Percentiles rank a stretch among this genome's conserved stretches.
Conservation (phyloP, 1,139 yeast species). For the Petasospora rhodanensis region DNA sequence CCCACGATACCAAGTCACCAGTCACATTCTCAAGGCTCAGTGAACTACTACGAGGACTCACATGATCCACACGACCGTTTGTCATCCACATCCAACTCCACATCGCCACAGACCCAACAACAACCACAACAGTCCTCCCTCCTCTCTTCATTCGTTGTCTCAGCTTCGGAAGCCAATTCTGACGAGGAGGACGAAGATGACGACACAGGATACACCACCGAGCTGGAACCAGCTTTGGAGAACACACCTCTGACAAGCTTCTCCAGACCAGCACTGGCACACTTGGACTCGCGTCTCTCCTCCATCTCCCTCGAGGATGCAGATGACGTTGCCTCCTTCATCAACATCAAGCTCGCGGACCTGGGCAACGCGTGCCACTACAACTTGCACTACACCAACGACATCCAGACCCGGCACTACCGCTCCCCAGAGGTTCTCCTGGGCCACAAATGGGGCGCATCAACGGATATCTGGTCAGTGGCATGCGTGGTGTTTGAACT, state of each 20-base stretch:
- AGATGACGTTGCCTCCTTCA: slow-evolving; percentile 22
- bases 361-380: slow-evolving; percentile 83
- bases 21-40: slow-evolving; percentile 10
- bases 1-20: slow-evolving; percentile 1
- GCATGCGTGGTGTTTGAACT: slow-evolving; percentile 81
- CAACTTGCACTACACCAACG: slow-evolving; percentile 70
- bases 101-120: slow-evolving; percentile 2
- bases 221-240: too few relatives aligned
- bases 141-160: slow-evolving; percentile 10
- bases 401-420: slow-evolving; percentile 83
- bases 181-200: slow-evolving; percentile 21
- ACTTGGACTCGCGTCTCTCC: slow-evolving; percentile 4
- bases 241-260: not conserved
- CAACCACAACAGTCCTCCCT: slow-evolving; percentile 4
- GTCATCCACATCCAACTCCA: not conserved
- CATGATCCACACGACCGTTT: slow-evolving; percentile 1
- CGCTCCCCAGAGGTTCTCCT: slow-evolving; percentile 71
- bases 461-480: slow-evolving; percentile 79
- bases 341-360: slow-evolving; percentile 71
- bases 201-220: too few relatives aligned
- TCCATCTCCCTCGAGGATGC: slow-evolving; percentile 10
- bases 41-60: slow-evolving; percentile 15
- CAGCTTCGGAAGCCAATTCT: slow-evolving; percentile 20
- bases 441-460: slow-evolving; percentile 76
- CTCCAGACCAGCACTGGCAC: not conserved